Evolutionary conservation across 768 basidiomycete genomes (phyloP), one percentile per base, ranked within the genome.

Genomic region (Boletellus ananiceps): DNA sequence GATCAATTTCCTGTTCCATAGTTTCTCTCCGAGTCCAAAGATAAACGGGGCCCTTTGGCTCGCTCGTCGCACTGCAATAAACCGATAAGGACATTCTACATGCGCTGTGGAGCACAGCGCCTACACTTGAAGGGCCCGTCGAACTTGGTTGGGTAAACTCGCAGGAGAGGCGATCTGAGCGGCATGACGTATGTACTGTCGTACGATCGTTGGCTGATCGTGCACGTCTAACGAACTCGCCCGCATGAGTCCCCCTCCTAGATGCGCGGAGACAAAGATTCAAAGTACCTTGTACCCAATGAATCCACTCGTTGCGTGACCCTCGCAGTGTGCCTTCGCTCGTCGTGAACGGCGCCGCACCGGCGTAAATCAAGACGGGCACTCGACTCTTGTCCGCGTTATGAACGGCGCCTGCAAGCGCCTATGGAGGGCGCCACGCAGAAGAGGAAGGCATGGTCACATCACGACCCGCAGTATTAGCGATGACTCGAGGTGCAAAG

Each of bases 31-130:
- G 74, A 12, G 77, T 83, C 82, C 83, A 87, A 8, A 86, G 70
- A 61, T 88, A 87, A 1, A 84, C 83, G 0, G 86, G 86, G 0
- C 86, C 85, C 59, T 78, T 81, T 0, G 86, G 86, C 25, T 81
- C 77, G 45, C 82, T 84, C n/a, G 67, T 78, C 5, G 86, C 84
- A 54, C 84, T 86, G 38, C 11, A 18, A 29, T 8, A 27, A 39
- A 36, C 45, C 51, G 14, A 47, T 53, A 9, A 54, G 37, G 34
- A 19, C 25, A 15, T 5, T 13, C 16, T 31, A 34, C 8, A 19
- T 37, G 27, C 14, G 18, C 38, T 2, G 18, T 8, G 7, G 18
- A 42, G 7, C 3, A 45, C 15, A 5, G 8, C 1, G 51, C 75
- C 16, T 56, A 84, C 84, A 85, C 80, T 60, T 87, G 84, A 43